Percentiles rank a stretch among this genome's conserved stretches.
phyloP scores from a whole-genome alignment of 2,329 filamentous ascomycete species.

The Cryphonectria nitschkei region DNA sequence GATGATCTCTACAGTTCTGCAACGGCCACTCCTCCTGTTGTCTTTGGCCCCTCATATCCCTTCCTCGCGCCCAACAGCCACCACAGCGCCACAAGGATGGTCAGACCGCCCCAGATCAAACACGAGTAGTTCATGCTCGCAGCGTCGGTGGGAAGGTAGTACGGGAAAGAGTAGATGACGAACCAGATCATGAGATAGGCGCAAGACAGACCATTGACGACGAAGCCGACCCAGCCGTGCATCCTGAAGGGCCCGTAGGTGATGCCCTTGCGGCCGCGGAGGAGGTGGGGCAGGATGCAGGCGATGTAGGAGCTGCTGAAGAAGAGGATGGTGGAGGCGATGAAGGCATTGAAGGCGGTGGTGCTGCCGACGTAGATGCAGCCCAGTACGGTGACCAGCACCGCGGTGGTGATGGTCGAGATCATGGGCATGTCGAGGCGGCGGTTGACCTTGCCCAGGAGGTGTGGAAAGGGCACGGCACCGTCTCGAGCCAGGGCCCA shows the following conservation, averaged over 20 bases:
- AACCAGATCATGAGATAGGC: conserved; percentile 61
- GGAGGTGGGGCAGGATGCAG: conserved; percentile 62
- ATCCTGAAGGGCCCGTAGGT: conserved; percentile 60
- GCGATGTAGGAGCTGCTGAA: conserved; percentile 61
- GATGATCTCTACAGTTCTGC: conserved; percentile 1
- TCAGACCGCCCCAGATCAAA: conserved; percentile 49
- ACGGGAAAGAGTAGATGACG: conserved; percentile 64
- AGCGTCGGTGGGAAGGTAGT: conserved; percentile 44
- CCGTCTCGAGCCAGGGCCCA: conserved; percentile 48
- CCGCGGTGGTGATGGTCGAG: conserved; percentile 54
- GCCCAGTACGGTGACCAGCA: conserved; percentile 57
- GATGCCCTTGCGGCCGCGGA: conserved; percentile 50
- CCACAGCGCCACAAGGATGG: conserved; percentile 44
- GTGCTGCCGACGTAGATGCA: conserved; percentile 68
- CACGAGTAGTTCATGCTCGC: conserved; percentile 54
- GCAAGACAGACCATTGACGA: conserved; percentile 51
- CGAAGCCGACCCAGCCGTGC: conserved; percentile 46
- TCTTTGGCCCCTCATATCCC: conserved; percentile 30
- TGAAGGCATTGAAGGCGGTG: conserved; percentile 69
- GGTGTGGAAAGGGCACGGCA: conserved; percentile 40
- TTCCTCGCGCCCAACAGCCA: conserved; percentile 42
- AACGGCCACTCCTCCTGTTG: conserved; percentile 26
- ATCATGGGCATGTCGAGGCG: conserved; percentile 42
- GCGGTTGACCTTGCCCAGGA: conserved; percentile 38
- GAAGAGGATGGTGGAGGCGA: conserved; percentile 52